phyloP scores from a whole-genome alignment of 371 early-diverging fungal species.

The Syncephalis plumigaleata region DNA sequence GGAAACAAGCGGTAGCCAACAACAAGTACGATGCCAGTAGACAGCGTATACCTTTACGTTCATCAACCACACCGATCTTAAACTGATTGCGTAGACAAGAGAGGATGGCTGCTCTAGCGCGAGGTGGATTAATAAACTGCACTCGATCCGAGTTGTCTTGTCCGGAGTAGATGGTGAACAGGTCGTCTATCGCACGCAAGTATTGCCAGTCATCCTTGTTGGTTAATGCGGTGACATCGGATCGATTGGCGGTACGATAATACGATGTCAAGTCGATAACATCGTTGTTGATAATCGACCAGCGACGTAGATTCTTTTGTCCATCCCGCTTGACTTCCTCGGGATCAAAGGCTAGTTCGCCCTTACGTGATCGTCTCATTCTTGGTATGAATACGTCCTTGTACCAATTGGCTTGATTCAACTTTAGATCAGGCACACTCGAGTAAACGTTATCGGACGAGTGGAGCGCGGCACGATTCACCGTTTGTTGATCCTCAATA shows the following conservation, averaged over 20 bases:
- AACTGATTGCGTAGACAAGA: conserved; percentile 71
- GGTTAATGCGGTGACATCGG: neutral
- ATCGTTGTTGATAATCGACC: conserved; percentile 48
- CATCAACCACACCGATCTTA: conserved; percentile 78
- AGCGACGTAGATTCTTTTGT: conserved; percentile 23
- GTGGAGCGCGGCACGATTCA: neutral
- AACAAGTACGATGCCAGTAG: conserved; percentile 77
- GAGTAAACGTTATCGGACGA: neutral
- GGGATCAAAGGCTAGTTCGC: conserved; percentile 30
- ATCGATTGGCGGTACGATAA: conserved; percentile 12
- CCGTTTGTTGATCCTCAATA: conserved; percentile 7
- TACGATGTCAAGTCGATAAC: conserved; percentile 66
- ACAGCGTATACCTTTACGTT: conserved; percentile 59
- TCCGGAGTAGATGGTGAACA: conserved; percentile 51
- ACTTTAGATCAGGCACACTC: neutral
- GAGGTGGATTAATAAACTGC: conserved; percentile 7
- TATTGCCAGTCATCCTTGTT: neutral
- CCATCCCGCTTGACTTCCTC: conserved; percentile 22
- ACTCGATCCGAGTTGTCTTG: conserved; percentile 11
- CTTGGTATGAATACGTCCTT: conserved; percentile 12
- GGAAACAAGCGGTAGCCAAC: conserved; percentile 50
- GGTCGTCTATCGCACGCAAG: neutral
- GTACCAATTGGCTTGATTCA: conserved; percentile 5
- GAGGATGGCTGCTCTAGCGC: conserved; percentile 1
- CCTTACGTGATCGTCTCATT: conserved; percentile 30